A percentile compares a stretch with the other conserved stretches of the same genome.
phyloP scores from a whole-genome alignment of 2,329 filamentous ascomycete species.

The Cladosporium sp. region DNA sequence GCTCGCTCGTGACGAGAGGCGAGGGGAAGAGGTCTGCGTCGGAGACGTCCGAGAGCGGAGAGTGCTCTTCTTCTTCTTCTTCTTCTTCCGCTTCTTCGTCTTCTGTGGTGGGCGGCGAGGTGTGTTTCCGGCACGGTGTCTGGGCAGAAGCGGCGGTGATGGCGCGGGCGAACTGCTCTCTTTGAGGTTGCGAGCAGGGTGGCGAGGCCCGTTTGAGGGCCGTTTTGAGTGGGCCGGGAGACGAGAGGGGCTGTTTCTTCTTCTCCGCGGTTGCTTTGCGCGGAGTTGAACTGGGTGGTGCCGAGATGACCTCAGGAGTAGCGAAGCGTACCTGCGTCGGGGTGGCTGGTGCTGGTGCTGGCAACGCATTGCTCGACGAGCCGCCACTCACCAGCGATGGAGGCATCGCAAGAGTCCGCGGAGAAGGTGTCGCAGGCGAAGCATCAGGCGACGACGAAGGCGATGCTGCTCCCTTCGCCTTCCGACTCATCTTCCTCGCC shows the following conservation, averaged over 20 bases:
- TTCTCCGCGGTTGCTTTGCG: not conserved
- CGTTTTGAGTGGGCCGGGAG: not conserved
- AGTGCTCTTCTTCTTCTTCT: not conserved
- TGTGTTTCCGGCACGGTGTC: not conserved
- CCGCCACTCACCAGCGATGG: not conserved
- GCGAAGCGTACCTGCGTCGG: not conserved
- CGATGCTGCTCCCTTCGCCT: not conserved
- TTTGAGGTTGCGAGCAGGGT: not conserved
- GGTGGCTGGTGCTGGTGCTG: not conserved
- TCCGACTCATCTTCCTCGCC: not conserved
- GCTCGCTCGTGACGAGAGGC: not conserved
- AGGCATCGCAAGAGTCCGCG: not conserved
- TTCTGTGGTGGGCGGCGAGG: not conserved
- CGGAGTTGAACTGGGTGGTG: not conserved
- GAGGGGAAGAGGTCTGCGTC: not conserved
- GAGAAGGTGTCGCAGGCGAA: not conserved
- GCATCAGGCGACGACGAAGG: not conserved
- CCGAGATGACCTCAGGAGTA: not conserved
- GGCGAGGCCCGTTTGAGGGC: not conserved
- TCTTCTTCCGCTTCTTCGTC: not conserved
- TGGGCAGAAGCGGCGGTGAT: not conserved
- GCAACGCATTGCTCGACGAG: not conserved
- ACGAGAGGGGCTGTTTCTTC: not conserved
- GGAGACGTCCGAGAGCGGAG: not conserved
- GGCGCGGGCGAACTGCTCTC: not conserved